Evolutionary conservation across 148 eudicot species (phyloP).

Genomic region (Vaccinium darrowii): DNA sequence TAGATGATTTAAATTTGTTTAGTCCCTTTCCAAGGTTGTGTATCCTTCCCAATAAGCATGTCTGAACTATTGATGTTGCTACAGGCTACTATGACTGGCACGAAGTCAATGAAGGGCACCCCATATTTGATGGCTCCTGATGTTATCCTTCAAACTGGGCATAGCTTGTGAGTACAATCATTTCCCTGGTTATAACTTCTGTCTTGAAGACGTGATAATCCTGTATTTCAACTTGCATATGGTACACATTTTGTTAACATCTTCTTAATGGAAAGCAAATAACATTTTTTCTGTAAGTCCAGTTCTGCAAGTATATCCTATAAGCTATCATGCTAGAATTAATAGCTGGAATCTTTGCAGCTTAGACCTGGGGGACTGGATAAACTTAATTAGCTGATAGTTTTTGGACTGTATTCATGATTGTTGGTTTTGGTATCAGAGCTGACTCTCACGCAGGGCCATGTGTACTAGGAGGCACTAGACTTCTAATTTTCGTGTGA

Average conservation of each 20-base stretch:
- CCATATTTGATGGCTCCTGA: constrained; percentile 99
- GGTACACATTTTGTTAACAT: not conserved
- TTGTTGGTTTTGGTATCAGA: not conserved
- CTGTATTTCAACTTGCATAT: not conserved
- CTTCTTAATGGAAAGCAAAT: too few species aligned
- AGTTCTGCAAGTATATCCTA: not conserved
- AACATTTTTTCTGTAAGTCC: not conserved
- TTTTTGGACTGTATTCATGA: not conserved
- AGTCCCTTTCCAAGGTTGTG: constrained; percentile 7
- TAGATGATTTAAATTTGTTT: not conserved
- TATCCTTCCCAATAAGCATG: constrained; percentile 1
- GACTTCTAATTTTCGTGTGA: not conserved
- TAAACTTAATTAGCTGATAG: not conserved
- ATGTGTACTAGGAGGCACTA: not conserved
- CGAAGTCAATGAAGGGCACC: constrained; percentile 99
- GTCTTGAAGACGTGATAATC: constrained; percentile 2
- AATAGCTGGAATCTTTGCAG: not conserved
- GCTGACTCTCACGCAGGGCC: not conserved
- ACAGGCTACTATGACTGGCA: constrained; percentile 95
- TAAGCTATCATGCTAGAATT: not conserved
- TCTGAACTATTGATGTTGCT: constrained; percentile 2
- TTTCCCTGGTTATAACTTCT: not conserved
- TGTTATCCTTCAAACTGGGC: constrained; percentile 43
- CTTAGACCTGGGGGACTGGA: not conserved
- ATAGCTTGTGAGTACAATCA: constrained; percentile 51